These are phyloP conservation scores for Pythium vanterpoolii DNA, from an alignment of 352 stramenopile genomes.

Conservation along the genomic window DNA sequence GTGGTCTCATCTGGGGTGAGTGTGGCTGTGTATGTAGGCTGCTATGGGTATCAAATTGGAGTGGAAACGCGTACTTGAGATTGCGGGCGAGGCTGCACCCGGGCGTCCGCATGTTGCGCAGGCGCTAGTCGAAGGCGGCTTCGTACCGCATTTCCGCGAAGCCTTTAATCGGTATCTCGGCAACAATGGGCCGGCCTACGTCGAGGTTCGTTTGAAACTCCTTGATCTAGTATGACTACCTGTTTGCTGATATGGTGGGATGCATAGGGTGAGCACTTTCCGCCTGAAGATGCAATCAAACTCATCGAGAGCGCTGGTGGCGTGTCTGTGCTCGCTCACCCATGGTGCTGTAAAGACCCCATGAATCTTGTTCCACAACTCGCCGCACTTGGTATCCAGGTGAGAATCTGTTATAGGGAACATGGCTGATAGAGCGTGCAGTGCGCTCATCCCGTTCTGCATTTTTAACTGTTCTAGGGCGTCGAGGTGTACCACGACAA, in stretches of 20 bases:
- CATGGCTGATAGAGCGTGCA: background rate
- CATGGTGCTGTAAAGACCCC: conserved; percentile 84
- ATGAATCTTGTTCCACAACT: conserved; percentile 66
- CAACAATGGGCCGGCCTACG: conserved; percentile 81
- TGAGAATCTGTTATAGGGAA: conserved; percentile 11
- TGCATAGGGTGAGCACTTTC: conserved; percentile 69
- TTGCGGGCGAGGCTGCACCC: conserved; percentile 78
- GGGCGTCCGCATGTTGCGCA: conserved; percentile 77
- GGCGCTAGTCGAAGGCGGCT: conserved; percentile 69
- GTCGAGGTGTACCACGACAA: conserved; percentile 82
- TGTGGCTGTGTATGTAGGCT: conserved; percentile 38
- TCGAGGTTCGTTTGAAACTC: conserved; percentile 41
- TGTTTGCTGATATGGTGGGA: background rate
- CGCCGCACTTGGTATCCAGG: conserved; percentile 72
- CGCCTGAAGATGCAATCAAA: conserved; percentile 82
- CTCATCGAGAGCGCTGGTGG: conserved; percentile 78
- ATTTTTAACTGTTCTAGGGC: conserved; percentile 41
- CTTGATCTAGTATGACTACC: background rate
- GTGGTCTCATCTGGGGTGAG: background rate
- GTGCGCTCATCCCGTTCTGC: background rate
- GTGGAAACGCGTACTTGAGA: conserved; percentile 79
- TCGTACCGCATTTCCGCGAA: conserved; percentile 75
- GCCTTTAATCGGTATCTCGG: conserved; percentile 79
- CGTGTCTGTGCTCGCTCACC: conserved; percentile 80
- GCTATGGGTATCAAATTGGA: conserved; percentile 76